Base-by-base conservation (phyloP, 345 rosid genomes). In the Mallotus nudiflorus region DNA sequence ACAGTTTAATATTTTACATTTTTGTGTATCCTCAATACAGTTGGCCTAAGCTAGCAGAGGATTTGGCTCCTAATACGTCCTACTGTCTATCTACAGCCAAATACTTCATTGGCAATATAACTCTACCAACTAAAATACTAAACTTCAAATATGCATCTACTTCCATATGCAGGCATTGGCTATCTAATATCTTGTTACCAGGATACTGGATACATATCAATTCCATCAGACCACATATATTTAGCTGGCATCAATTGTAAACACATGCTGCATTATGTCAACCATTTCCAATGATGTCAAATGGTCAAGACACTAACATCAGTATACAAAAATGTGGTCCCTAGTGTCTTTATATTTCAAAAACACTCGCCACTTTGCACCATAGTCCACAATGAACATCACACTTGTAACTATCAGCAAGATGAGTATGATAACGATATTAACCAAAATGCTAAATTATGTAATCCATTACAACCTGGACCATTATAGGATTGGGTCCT, bases 401-500 rank as follows among this genome's bases (percentile, higher is more conserved):
- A 35, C 6, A 18, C 29, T 60, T 60, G 18, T 59, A 65, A 33
- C 45, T 13, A 56, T 25, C 11, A 53, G 29, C 16, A 24, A 33
- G 16, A 51, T 39, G 24, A 1, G 39, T 9, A 0, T 0, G 25
- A 56, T n/a, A 46, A 39, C 22, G 51, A 22, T 4, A 16, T 42
- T n/a, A 61, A 40, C 37, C 8, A 35, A 49, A 45, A n/a, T 25
- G 14, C 31, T 44, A 50, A 42, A 11, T 8, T 20, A 31, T 9
- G 45, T 29, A 51, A 59, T 70, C 28, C 42, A 55, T 59, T 24
- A 71, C 86, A 65, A 92, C 98, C 98, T 95, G 98, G 67, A 85
- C 97, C 99, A 95, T 95, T 59, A 92, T 86, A 31, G 98, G 97
- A 85, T 90, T 95, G 9, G 99, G 97, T 71, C 97, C 98, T 10